Evolutionary conservation across 2,329 filamentous ascomycete species (phyloP), one percentile per base, ranked within the genome.

Genomic region (Penicillium sp.): DNA sequence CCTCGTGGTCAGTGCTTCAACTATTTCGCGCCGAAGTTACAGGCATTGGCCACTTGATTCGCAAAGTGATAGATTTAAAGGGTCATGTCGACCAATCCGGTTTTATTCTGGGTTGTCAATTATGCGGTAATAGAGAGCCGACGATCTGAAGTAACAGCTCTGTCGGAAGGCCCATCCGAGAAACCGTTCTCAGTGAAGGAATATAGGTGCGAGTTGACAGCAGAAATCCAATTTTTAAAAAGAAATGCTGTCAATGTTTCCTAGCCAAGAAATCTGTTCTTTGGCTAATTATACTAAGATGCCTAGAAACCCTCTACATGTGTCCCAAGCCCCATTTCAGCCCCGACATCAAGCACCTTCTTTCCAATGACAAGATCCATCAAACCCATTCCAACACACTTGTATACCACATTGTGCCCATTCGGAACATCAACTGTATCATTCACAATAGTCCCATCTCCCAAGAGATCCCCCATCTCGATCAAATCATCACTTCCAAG

Each of bases 381-480:
- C 39, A 81, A 69, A 0, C 78, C 78, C 63, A 82, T 73, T 0
- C 79, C 79, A 7, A 82, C 79, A 56, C 78, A 79, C 59, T 82
- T 82, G 45, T 79, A 81, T 1, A 82, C 65, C 29, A 79, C 70
- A 63, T 78, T 77, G 1, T 69, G 71, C 0, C 67, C 61, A n/a
- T 63, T 54, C 0, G 71, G 60, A 22, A 69, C 57, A 21, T 64
- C 60, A 63, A 71, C 22, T 0, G 63, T 34, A 4, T 57, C 54
- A 1, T 62, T 47, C 2, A 56, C 56, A 2, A 39, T 43, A 59
- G 56, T 5, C 3, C 22, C 34, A 4, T 49, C 40, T 2, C 60
- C 59, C 44, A 73, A 63, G 40, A 79, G 44, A 52, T 77, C 70
- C 0, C 78, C 78, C 58, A 80, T 67, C 59, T 80, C 78, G 5